A percentile compares a stretch with the other conserved stretches of the same genome.
Conservation (phyloP, 495 filamentous ascomycete species). For the Hypoxylon lenormandii region DNA sequence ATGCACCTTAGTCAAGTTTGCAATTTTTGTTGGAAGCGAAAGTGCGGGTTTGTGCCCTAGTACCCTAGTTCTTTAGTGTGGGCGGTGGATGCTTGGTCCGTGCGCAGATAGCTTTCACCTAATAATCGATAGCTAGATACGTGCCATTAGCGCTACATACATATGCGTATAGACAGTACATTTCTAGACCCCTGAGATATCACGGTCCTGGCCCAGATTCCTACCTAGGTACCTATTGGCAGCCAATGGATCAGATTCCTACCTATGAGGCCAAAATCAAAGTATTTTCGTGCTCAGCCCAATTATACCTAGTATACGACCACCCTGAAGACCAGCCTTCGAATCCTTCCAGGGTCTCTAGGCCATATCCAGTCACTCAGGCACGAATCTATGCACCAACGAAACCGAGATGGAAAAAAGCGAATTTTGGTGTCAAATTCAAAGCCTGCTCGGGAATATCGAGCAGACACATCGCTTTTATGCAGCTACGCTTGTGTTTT, state of each 20-base stretch:
- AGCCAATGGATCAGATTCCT: too few species aligned
- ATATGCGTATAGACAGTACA: background rate
- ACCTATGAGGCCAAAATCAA: too few species aligned
- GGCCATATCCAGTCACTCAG: too few species aligned
- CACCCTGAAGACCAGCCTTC: too few species aligned
- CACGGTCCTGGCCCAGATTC: too few species aligned
- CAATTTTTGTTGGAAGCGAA: constrained; percentile 47
- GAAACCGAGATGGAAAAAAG: too few species aligned
- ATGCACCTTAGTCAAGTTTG: constrained; percentile 16
- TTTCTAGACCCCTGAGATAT: too few species aligned
- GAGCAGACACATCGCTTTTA: constrained; percentile 7
- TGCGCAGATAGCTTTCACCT: constrained; percentile 3
- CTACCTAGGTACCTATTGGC: too few species aligned
- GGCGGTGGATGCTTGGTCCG: constrained; percentile 13
- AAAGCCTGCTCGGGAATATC: constrained; percentile 3
- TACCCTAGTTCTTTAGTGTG: constrained; percentile 4
- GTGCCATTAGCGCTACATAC: background rate
- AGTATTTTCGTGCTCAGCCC: too few species aligned
- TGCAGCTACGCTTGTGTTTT: constrained; percentile 3
- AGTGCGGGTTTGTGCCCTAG: constrained; percentile 52
- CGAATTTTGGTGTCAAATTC: constrained; percentile 5
- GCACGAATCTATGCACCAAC: too few species aligned
- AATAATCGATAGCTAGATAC: background rate
- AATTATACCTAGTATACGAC: too few species aligned
- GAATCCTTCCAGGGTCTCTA: too few species aligned